Conservation (phyloP, 768 basidiomycete species). For the Chiua virens region DNA sequence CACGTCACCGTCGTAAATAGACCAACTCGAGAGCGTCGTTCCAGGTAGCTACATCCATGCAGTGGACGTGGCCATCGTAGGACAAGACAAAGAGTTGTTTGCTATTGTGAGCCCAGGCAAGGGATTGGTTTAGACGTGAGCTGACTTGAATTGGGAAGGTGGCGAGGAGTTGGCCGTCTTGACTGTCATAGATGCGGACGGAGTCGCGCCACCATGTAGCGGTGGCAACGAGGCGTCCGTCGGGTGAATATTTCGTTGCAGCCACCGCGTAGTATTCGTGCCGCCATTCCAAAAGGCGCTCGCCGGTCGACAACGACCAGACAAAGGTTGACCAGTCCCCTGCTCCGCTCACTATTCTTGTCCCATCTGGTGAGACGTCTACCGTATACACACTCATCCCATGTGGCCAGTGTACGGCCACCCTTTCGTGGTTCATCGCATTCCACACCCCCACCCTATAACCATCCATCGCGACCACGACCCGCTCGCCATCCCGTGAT, state of each 20-base stretch:
- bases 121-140: no score
- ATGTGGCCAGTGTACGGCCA: neutral
- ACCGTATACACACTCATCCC: no score
- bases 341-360: neutral
- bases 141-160: no score
- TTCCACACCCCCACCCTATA: neutral
- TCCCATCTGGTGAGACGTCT: constrained; percentile 7
- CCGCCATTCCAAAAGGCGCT: neutral
- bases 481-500: neutral
- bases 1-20: neutral
- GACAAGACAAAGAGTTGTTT: neutral
- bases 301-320: constrained; percentile 4
- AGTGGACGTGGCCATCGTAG: neutral
- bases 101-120: no score
- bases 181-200: no score
- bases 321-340: neutral
- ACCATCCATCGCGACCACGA: neutral
- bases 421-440: neutral
- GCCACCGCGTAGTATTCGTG: neutral
- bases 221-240: neutral
- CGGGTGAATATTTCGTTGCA: constrained; percentile 10
- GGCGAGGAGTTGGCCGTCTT: no score
- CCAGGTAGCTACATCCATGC: neutral
- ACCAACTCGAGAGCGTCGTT: neutral
- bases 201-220: neutral